Conservation (phyloP, 768 basidiomycete species). For the Termitomyces sp. region DNA sequence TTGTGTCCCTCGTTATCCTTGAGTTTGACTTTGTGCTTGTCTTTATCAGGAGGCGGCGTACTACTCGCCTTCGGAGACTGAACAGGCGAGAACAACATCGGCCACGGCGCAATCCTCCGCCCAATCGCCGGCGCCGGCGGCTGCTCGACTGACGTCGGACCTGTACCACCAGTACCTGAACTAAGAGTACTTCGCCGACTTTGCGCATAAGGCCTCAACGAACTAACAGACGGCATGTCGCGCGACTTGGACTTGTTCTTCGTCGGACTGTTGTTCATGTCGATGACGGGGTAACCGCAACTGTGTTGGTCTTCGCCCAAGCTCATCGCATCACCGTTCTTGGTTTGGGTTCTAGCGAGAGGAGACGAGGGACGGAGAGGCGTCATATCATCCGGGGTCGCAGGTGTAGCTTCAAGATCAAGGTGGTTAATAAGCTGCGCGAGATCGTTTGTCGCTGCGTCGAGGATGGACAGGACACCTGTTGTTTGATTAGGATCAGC, state of each 20-base stretch:
- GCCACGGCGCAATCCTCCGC: constrained; percentile 62
- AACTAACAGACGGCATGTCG: constrained; percentile 34
- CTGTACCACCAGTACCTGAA: background rate
- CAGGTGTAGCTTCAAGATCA: constrained; percentile 76
- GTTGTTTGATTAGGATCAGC: background rate
- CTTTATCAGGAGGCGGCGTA: background rate
- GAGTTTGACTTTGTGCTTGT: background rate
- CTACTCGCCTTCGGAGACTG: background rate
- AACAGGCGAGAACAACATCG: constrained; percentile 25
- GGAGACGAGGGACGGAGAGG: constrained; percentile 26
- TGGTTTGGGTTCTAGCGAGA: background rate
- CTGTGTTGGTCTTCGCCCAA: background rate
- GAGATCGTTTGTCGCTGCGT: constrained; percentile 76
- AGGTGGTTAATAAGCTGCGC: constrained; percentile 74
- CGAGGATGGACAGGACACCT: constrained; percentile 66
- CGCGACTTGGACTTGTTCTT: constrained; percentile 21
- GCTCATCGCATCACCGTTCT: too few relatives aligned
- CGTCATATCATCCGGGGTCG: constrained; percentile 43
- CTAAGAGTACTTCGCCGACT: constrained; percentile 13
- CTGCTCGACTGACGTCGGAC: background rate
- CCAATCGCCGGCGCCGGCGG: constrained; percentile 23
- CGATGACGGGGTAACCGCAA: background rate
- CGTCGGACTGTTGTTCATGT: background rate
- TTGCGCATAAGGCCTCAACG: constrained; percentile 45
- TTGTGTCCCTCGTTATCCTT: background rate